phyloP scores from a whole-genome alignment of 2,329 filamentous ascomycete genomes.

The Colletotrichum gloeosporioides region DNA sequence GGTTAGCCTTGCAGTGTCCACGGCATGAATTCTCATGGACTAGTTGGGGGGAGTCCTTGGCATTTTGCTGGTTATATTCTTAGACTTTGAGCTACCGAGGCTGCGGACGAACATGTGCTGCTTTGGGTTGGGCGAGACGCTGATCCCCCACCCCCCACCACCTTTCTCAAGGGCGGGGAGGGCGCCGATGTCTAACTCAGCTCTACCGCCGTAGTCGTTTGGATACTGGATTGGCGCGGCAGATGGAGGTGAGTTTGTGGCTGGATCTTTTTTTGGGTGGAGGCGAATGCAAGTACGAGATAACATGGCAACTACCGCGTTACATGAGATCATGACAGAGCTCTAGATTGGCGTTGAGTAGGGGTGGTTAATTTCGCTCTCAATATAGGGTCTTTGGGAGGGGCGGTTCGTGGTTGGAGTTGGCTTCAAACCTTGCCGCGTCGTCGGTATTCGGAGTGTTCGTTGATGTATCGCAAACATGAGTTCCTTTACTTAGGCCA shows the following conservation, averaged over 20 bases:
- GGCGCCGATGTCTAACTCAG: background rate
- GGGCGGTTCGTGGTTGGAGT: background rate
- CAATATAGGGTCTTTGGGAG: background rate
- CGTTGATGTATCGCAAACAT: background rate
- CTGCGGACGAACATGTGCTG: conserved; percentile 1
- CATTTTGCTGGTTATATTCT: background rate
- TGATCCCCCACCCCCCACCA: background rate
- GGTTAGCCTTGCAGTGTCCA: background rate
- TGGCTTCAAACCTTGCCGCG: background rate
- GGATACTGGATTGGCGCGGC: background rate
- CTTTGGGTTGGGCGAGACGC: background rate
- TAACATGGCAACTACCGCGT: background rate
- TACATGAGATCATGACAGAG: background rate
- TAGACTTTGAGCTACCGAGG: background rate
- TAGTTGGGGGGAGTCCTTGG: background rate
- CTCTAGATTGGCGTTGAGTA: background rate
- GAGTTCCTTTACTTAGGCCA: background rate
- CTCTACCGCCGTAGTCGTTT: background rate
- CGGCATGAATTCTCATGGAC: background rate
- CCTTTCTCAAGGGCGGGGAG: background rate
- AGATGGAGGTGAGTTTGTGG: background rate
- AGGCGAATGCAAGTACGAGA: background rate
- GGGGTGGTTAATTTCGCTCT: background rate
- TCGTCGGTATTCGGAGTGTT: background rate
- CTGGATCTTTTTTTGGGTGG: background rate